Percentiles rank a stretch among this genome's conserved stretches.
These are phyloP conservation scores for Butyriboletus appendiculatus DNA, from an alignment of 1,284 basidiomycete species.

Conservation along the genomic window DNA sequence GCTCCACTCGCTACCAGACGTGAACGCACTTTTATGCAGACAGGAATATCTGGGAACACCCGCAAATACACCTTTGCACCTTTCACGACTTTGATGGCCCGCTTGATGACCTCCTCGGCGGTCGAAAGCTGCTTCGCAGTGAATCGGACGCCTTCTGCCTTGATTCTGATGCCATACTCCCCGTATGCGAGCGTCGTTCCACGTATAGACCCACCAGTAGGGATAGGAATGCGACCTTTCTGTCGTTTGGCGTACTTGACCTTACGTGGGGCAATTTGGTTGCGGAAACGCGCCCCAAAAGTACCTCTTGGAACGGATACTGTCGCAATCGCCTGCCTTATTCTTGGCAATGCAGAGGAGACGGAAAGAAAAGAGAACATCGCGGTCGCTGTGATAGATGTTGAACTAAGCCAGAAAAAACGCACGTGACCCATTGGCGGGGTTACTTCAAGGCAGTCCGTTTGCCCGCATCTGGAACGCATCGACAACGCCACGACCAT, in stretches of 20 bases:
- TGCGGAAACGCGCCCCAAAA: constrained; percentile 33
- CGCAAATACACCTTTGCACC: constrained; percentile 88
- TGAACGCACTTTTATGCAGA: constrained; percentile 86
- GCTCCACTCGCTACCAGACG: neutral
- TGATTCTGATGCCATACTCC: constrained; percentile 89
- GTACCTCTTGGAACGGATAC: constrained; percentile 22
- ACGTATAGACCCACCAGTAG: constrained; percentile 87
- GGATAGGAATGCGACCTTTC: constrained; percentile 84
- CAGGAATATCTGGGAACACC: constrained; percentile 96
- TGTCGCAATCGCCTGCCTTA: constrained; percentile 13
- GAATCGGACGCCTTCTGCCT: constrained; percentile 80
- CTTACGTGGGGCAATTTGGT: constrained; percentile 78
- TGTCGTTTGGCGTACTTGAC: constrained; percentile 86
- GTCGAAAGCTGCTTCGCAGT: constrained; percentile 90
- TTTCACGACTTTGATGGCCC: constrained; percentile 91
- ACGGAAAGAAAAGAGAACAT: constrained; percentile 27
- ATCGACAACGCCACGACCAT: constrained; percentile 9
- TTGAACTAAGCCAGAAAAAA: neutral
- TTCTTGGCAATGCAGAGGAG: constrained; percentile 13
- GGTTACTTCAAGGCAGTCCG: constrained; percentile 11
- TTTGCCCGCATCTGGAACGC: neutral
- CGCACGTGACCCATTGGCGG: constrained; percentile 18
- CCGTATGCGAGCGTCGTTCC: constrained; percentile 94
- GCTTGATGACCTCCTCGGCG: constrained; percentile 87
- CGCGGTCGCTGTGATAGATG: neutral